These are phyloP conservation scores for Thalassiosira mediterranea DNA, from an alignment of 352 stramenopile species.

Conservation along the genomic window DNA sequence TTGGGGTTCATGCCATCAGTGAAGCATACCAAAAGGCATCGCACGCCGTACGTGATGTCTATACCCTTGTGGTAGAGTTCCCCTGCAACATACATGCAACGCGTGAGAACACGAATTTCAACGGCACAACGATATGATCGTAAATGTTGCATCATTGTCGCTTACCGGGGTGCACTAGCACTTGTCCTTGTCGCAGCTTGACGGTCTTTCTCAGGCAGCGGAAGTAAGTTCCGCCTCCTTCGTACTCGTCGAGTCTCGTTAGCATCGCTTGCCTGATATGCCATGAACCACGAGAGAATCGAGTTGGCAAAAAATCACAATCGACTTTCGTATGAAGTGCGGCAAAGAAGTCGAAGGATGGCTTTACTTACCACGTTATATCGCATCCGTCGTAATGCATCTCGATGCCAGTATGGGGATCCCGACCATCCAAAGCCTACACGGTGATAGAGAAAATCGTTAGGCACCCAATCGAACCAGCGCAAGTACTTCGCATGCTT, in stretches of 20 bases:
- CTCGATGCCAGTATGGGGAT: slow-evolving; percentile 57
- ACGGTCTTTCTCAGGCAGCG: slow-evolving; percentile 42
- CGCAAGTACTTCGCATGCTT: neutral
- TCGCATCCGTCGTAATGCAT: slow-evolving; percentile 66
- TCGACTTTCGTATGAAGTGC: too few relatives aligned
- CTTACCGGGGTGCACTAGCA: slow-evolving; percentile 46
- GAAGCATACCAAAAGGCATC: slow-evolving; percentile 60
- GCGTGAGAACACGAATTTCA: too few relatives aligned
- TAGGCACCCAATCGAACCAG: neutral
- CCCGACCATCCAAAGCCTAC: slow-evolving; percentile 21
- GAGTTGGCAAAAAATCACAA: too few relatives aligned
- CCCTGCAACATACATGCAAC: too few relatives aligned
- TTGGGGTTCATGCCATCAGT: slow-evolving; percentile 56
- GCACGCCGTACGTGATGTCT: slow-evolving; percentile 55
- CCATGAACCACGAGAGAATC: too few relatives aligned
- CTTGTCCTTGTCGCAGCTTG: slow-evolving; percentile 48
- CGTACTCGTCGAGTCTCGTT: slow-evolving; percentile 48
- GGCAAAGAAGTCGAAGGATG: too few relatives aligned
- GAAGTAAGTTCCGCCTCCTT: slow-evolving; percentile 59
- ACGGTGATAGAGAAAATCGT: neutral
- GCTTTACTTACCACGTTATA: too few relatives aligned
- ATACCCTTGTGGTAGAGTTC: slow-evolving; percentile 67
- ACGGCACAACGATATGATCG: too few relatives aligned
- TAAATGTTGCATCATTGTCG: too few relatives aligned
- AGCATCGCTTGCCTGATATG: slow-evolving; percentile 52